A percentile compares a stretch with the other conserved stretches of the same genome.
phyloP scores from a whole-genome alignment of 2,329 filamentous ascomycete genomes.

The Fusarium sp. region DNA sequence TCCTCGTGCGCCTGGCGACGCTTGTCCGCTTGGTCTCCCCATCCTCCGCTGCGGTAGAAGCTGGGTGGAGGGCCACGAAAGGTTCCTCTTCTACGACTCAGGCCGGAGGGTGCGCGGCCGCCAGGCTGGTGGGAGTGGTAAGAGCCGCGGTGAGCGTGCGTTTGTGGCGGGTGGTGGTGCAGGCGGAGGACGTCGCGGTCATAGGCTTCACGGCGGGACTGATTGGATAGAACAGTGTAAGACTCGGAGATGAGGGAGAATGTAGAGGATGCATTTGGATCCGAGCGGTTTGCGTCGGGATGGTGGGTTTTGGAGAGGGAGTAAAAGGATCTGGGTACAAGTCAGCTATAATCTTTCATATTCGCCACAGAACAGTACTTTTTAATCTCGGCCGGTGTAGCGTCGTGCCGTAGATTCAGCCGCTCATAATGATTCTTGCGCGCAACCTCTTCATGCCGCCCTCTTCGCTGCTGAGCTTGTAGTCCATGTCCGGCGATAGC shows the following conservation, averaged over 20 bases:
- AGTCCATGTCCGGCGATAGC: conserved; percentile 9
- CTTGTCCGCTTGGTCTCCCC: conserved; percentile 76
- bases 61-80: conserved; percentile 91
- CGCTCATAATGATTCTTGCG: conserved; percentile 83
- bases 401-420: conserved; percentile 78
- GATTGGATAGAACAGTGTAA: conserved; percentile 81
- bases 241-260: conserved; percentile 90
- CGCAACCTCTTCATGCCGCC: conserved; percentile 39
- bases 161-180: conserved; percentile 53
- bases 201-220: conserved; percentile 83
- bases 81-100: conserved; percentile 80
- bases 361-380: conserved; percentile 65
- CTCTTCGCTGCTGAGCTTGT: conserved; percentile 34
- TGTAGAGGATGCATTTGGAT: conserved; percentile 79
- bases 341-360: conserved; percentile 1
- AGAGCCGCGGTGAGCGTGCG: conserved; percentile 59
- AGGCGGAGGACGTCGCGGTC: conserved; percentile 77
- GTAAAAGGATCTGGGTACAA: conserved; percentile 79
- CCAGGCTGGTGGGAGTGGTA: conserved; percentile 78
- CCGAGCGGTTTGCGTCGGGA: conserved; percentile 87
- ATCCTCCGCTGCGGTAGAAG: conserved; percentile 88
- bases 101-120: conserved; percentile 82
- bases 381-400: conserved; percentile 85
- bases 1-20: conserved; percentile 67
- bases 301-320: conserved; percentile 91